A percentile compares a stretch with the other conserved stretches of the same genome.
phyloP scores from a whole-genome alignment of 2,329 filamentous ascomycete genomes.

The Ceratocystis cacaofunesta region DNA sequence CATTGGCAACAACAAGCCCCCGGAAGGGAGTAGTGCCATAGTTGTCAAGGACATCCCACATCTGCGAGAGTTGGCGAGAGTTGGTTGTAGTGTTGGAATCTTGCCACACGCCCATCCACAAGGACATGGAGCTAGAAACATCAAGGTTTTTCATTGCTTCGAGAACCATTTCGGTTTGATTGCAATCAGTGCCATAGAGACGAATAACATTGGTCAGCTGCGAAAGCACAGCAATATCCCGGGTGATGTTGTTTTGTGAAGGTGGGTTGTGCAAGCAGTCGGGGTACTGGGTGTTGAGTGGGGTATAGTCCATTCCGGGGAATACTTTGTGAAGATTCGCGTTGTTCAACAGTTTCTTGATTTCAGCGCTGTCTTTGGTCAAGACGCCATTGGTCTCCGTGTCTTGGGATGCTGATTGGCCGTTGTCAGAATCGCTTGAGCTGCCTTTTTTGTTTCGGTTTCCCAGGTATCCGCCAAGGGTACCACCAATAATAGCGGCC shows the following conservation, averaged over 20 bases:
- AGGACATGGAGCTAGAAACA: constrained; percentile 57
- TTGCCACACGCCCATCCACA: constrained; percentile 93
- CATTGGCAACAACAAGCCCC: constrained; percentile 69
- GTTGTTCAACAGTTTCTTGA: constrained; percentile 71
- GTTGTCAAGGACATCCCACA: constrained; percentile 67
- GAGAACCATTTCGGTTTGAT: constrained; percentile 88
- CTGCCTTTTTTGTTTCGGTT: constrained; percentile 29
- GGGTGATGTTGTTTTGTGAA: constrained; percentile 86
- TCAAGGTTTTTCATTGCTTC: constrained; percentile 63
- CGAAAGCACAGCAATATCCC: constrained; percentile 76
- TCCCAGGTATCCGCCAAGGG: constrained; percentile 57
- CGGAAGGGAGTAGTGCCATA: constrained; percentile 58
- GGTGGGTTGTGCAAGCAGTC: constrained; percentile 63
- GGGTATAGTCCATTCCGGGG: constrained; percentile 89
- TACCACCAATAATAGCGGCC: constrained; percentile 57
- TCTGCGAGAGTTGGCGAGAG: constrained; percentile 61
- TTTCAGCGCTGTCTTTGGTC: constrained; percentile 58
- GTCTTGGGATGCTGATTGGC: constrained; percentile 45
- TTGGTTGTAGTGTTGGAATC: constrained; percentile 75
- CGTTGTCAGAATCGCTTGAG: constrained; percentile 21
- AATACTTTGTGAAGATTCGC: constrained; percentile 78
- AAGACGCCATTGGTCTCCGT: constrained; percentile 52
- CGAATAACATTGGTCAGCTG: constrained; percentile 80
- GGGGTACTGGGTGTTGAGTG: constrained; percentile 79
- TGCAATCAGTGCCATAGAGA: constrained; percentile 91